These are phyloP conservation scores for Penicillium salamii DNA, from an alignment of 495 filamentous ascomycete genomes.

Conservation along the genomic window DNA sequence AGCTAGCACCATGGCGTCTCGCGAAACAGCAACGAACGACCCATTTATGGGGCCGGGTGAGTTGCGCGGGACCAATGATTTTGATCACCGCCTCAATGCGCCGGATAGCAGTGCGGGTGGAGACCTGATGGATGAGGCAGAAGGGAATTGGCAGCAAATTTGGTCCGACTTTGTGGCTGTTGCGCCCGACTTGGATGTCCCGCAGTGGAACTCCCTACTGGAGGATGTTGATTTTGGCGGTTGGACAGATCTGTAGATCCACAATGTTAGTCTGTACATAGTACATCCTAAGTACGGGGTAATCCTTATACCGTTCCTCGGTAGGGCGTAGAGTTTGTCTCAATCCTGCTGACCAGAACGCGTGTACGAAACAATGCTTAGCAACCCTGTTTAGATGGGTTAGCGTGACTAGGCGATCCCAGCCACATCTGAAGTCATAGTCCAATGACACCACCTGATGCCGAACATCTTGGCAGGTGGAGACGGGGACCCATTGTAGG, in stretches of 20 bases:
- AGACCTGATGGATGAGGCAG: slow-evolving; percentile 9
- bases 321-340: no score
- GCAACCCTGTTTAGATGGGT: not conserved
- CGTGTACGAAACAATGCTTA: no score
- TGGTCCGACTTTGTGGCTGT: slow-evolving; percentile 27
- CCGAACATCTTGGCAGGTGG: slow-evolving; percentile 21
- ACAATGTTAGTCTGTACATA: no score
- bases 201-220: slow-evolving; percentile 26
- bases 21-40: not conserved
- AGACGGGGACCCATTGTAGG: slow-evolving; percentile 15
- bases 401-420: not conserved
- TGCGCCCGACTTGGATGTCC: slow-evolving; percentile 22
- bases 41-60: not conserved
- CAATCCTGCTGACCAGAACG: no score
- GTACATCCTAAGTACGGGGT: no score
- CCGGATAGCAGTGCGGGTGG: not conserved
- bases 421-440: slow-evolving; percentile 19
- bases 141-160: slow-evolving; percentile 24
- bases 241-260: not conserved
- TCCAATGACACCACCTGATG: slow-evolving; percentile 13
- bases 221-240: slow-evolving; percentile 20
- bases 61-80: not conserved
- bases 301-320: no score
- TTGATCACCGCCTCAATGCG: not conserved
- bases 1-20: not conserved